Evolutionary conservation across 2,329 filamentous ascomycete species (phyloP).

Genomic region (Colletotrichum sp.): DNA sequence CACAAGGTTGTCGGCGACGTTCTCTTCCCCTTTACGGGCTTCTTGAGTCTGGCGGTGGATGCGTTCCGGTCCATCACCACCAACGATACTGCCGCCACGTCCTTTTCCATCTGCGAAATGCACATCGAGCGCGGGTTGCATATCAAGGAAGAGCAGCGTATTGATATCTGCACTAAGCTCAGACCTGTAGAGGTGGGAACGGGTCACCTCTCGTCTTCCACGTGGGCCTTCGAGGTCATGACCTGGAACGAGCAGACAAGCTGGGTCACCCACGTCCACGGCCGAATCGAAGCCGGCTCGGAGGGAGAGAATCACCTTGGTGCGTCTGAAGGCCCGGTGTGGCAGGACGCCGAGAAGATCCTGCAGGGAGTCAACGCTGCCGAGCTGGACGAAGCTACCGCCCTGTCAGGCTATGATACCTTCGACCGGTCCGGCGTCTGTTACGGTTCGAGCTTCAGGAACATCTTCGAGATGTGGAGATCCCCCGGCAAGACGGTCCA

Average conservation of each 20-base stretch:
- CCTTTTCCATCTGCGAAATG: not conserved
- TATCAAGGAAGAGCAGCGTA: not conserved
- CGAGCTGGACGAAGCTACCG: not conserved
- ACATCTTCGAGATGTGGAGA: not conserved
- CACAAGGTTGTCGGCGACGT: not conserved
- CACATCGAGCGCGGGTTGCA: not conserved
- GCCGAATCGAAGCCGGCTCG: not conserved
- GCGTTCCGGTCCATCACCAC: not conserved
- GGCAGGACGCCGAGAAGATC: not conserved
- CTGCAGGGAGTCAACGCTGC: not conserved
- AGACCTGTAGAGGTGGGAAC: not conserved
- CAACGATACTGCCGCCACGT: not conserved
- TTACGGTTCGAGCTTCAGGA: not conserved
- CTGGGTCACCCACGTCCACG: not conserved
- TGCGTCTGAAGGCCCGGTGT: not conserved
- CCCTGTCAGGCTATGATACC: not conserved
- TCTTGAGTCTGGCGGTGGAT: not conserved
- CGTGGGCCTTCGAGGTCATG: not conserved
- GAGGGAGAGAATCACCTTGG: not conserved
- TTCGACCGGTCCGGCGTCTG: not conserved
- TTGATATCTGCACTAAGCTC: not conserved
- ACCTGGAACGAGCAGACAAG: not conserved
- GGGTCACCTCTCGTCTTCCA: not conserved
- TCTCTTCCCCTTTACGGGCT: not conserved
- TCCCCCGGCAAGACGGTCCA: not conserved